Evolutionary conservation across 345 rosid species (phyloP), one percentile per base, ranked within the genome.

Genomic region (Carallia pectinifolia): DNA sequence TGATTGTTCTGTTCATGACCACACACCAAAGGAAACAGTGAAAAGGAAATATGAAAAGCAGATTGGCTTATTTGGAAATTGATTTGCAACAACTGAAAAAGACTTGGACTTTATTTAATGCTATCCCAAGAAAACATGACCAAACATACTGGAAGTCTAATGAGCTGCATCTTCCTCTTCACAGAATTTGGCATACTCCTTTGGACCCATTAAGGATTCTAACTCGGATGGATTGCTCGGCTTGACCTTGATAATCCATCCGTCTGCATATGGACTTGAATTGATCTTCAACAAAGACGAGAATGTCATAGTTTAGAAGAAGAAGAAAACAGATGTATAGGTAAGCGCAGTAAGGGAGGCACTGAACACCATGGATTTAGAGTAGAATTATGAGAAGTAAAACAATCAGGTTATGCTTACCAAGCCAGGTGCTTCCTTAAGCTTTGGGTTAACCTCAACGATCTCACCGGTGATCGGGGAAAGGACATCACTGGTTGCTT

Each of bases 181-280:
- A 33, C 99, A 95, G 87, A 89, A 86, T 79, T 95, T 90, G 27
- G 88, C 84, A 84, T 90, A 95, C 66, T 88, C 97, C 61, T 82
- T 86, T 37, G 99, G 53, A 72, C 85, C 96, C 92, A 95, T 75
- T 78, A 95, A 81, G 68, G 93, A 82, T 31, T 80, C 91, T 58
- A 90, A 62, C 71, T 92, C 99, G 3, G 87, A 84, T 29, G 98
- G 91, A 70, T 69, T 82, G 68, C 88, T 85, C 5, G 99, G 97
- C 86, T 92, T 95, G 76, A 95, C 93, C 82, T 92, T 95, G 73
- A 90, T 95, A 91, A 95, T 89, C 99, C 99, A 95, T 68, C 98
- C 99, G n/a, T 78, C 90, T 74, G 90, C 97, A 62, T 86, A 92
- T 36, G 99, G 98, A 79, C 96, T 92, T 53, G 92, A 73, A 74